Evolutionary conservation across 805 yeast species (phyloP).

Genomic region (Nakazawaea ambrosiae): DNA sequence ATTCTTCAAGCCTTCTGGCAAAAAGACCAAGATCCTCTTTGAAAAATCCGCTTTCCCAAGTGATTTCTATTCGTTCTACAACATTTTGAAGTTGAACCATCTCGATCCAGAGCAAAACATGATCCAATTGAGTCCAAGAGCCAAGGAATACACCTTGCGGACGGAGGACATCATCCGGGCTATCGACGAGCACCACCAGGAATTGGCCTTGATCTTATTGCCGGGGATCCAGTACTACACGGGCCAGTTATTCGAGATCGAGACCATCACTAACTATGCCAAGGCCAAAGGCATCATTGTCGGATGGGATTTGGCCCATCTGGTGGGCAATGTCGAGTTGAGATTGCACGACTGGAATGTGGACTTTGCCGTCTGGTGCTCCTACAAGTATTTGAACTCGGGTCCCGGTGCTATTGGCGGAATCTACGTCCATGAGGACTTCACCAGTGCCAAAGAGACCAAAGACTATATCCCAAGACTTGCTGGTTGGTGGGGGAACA

Average conservation of each 20-base stretch:
- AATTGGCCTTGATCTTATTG: constrained; percentile 66
- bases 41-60: constrained; percentile 91
- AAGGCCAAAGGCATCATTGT: constrained; percentile 47
- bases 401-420: constrained; percentile 97
- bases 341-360: constrained; percentile 81
- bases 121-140: constrained; percentile 56
- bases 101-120: constrained; percentile 44
- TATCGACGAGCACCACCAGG: constrained; percentile 50
- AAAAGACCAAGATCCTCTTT: constrained; percentile 63
- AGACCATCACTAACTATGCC: constrained; percentile 57
- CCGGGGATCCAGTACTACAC: constrained; percentile 91
- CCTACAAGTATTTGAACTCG: constrained; percentile 82
- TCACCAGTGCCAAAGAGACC: constrained; percentile 23
- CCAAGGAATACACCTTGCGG: constrained; percentile 46
- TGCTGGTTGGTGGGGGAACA: constrained; percentile 98
- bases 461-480: constrained; percentile 50
- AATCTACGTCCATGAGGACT: constrained; percentile 61
- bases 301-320: constrained; percentile 97
- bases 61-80: constrained; percentile 79
- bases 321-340: constrained; percentile 79
- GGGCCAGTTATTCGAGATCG: constrained; percentile 80
- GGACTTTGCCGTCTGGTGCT: constrained; percentile 94
- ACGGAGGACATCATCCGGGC: constrained; percentile 55
- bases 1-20: constrained; percentile 63
- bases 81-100: constrained; percentile 61